Base-by-base conservation (phyloP, 805 yeast genomes). In the Suhomyces vadensis region DNA sequence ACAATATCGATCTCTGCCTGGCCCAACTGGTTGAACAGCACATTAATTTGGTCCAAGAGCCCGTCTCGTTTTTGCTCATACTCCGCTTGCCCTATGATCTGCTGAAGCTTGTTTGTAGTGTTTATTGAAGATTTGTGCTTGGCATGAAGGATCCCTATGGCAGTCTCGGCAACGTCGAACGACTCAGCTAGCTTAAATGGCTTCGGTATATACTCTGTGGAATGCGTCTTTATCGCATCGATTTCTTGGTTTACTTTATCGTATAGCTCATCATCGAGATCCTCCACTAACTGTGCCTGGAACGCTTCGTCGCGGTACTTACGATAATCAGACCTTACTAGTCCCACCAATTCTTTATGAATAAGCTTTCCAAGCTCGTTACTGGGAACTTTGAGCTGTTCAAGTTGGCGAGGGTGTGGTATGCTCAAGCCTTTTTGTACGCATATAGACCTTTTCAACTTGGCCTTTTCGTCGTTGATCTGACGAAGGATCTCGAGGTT, bases 341-440 rank as follows among this genome's bases (percentile, higher is more conserved):
- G 55, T 1, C 44, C 53, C 6, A 55, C 39, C 37, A 72, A 48
- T 47, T 75, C 79, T 1, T 44, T 39, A 11, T 55, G 56, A 0
- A 75, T 58, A 6, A 47, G 25, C 5, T 42, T 22, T 2, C 61
- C 62, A 2, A 61, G 25, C 2, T 35, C 48, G 2, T 33, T 21
- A 6, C 24, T 13, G 5, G 35, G 33, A 8, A 29, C 25, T 7
- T 20, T 25, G 4, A 38, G 43, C 2, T 27, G n/a, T 1, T 36
- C 36, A 16, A 21, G 19, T 19, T 43, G 16, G 29, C n/a, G 41
- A 1, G 64, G 66, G 37, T 64, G 39, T 1, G 81, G 81, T 10
- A 76, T 63, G 0, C 69, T 65, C 6, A 81, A 63, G 0, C 68
- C 75, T 39, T 60, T 57, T 52, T 75, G 79, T 1, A 78, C 59